Evolutionary conservation across 1,284 basidiomycete genomes (phyloP), one percentile per base, ranked within the genome.

Genomic region (Puccinia triticina): DNA sequence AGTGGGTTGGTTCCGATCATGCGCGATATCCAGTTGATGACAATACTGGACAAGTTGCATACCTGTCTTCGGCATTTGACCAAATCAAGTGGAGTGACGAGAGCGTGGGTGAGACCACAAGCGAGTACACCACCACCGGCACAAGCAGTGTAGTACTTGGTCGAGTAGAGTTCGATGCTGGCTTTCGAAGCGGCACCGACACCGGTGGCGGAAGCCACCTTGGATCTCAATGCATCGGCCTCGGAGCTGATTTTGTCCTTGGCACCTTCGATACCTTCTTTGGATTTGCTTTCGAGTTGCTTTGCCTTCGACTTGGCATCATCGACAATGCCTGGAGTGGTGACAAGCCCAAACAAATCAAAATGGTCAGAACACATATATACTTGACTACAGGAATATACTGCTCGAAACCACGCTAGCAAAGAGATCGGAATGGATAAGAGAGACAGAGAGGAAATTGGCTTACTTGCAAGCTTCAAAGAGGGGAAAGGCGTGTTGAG

Each of bases 31-130:
- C 18, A 40, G 26, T 50, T 43, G 50, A n/a, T 34, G 66, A 12
- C 40, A 43, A 43, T 12, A 61, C 48, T 43, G n/a, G n/a, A 29
- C n/a, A n/a, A 74, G 10, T 37, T 14, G 66, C 82, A 23, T 26
- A 85, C 84, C 83, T 86, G 86, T 84, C 86, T 83, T 83, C 86
- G 84, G 84, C 86, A 86, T 85, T 86, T 86, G 84, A 86, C 86
- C 64, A 86, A 83, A 83, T 86, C 86, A 79, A 86, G 85, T 43
- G 86, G 86, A 77, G 86, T 86, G 83, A 86, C 86, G 53, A 86
- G 84, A 46, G 85, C 85, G 83, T 86, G 86, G 74, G 86, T 86
- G 73, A 85, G 78, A 84, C 86, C 86, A 84, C 86, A 86, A 43
- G 86, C 86, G 66, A 86, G 66, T 55, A 85, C 82, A 84, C 86